Conservation (phyloP, 1,284 basidiomycete species). For the Taiwanofungus camphoratus region DNA sequence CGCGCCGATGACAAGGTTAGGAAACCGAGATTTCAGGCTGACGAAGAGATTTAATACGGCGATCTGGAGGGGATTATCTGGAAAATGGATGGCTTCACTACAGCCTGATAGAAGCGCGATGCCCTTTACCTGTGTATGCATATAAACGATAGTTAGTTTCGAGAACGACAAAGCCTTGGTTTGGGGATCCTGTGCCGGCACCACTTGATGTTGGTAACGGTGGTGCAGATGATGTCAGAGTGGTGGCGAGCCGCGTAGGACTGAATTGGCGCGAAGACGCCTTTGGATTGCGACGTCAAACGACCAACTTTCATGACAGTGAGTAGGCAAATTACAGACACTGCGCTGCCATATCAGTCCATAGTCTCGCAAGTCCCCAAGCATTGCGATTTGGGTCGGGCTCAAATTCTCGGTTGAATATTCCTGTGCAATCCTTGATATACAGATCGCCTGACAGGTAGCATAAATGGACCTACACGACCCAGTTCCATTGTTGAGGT, state of each 20-base stretch:
- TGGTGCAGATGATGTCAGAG: constrained; percentile 80
- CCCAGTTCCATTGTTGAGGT: constrained; percentile 92
- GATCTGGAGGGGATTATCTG: constrained; percentile 93
- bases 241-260: constrained; percentile 95
- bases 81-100: constrained; percentile 14
- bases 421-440: constrained; percentile 44
- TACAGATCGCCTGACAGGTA: constrained; percentile 8
- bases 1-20: constrained; percentile 92
- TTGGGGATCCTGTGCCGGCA: constrained; percentile 47
- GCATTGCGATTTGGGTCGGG: constrained; percentile 78
- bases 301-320: background rate
- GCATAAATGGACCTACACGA: constrained; percentile 42
- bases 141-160: constrained; percentile 99
- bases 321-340: constrained; percentile 31
- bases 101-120: constrained; percentile 4
- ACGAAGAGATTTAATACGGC: constrained; percentile 95
- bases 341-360: constrained; percentile 86
- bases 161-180: constrained; percentile 89
- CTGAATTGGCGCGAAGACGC: constrained; percentile 76
- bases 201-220: constrained; percentile 60
- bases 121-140: constrained; percentile 83
- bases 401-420: constrained; percentile 85
- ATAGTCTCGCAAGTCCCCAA: constrained; percentile 91
- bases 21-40: constrained; percentile 88
- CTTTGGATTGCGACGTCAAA: constrained; percentile 28